These are phyloP conservation scores for Phialophora tarda DNA, from an alignment of 2,329 filamentous ascomycete genomes.

Conservation along the genomic window DNA sequence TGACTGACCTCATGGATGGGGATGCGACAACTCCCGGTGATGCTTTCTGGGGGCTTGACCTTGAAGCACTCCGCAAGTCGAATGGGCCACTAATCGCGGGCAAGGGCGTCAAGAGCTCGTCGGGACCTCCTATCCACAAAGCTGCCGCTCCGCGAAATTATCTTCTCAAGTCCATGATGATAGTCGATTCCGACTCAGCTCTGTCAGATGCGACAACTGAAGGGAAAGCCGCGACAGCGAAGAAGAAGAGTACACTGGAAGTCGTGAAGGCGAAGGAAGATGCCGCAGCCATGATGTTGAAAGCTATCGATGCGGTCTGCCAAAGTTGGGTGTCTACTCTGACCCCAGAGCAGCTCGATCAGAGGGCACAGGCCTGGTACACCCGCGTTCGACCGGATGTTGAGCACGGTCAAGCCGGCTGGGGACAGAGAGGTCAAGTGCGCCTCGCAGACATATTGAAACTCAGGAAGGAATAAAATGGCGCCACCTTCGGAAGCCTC, in stretches of 20 bases:
- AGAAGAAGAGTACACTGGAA: conserved; percentile 60
- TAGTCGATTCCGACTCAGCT: conserved; percentile 35
- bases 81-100: conserved; percentile 43
- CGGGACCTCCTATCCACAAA: conserved; percentile 72
- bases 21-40: conserved; percentile 48
- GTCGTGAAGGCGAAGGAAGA: conserved; percentile 67
- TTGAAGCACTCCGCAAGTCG: conserved; percentile 60
- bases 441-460: conserved; percentile 70
- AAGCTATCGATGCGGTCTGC: conserved; percentile 73
- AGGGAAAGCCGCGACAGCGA: conserved; percentile 9
- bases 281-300: conserved; percentile 72
- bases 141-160: conserved; percentile 71
- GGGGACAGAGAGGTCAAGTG: conserved; percentile 79
- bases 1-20: conserved; percentile 61
- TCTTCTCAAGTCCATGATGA: conserved; percentile 56
- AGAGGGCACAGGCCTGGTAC: conserved; percentile 82
- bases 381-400: conserved; percentile 76
- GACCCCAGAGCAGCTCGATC: conserved; percentile 70
- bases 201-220: conserved; percentile 1
- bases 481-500: neutral
- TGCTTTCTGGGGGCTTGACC: conserved; percentile 64
- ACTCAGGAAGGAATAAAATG: conserved; percentile 52
- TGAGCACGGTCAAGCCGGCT: conserved; percentile 73
- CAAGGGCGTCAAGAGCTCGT: conserved; percentile 35
- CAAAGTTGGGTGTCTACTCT: conserved; percentile 74